phyloP scores from a whole-genome alignment of 495 filamentous ascomycete species.

The Aspergillus nidulans region DNA sequence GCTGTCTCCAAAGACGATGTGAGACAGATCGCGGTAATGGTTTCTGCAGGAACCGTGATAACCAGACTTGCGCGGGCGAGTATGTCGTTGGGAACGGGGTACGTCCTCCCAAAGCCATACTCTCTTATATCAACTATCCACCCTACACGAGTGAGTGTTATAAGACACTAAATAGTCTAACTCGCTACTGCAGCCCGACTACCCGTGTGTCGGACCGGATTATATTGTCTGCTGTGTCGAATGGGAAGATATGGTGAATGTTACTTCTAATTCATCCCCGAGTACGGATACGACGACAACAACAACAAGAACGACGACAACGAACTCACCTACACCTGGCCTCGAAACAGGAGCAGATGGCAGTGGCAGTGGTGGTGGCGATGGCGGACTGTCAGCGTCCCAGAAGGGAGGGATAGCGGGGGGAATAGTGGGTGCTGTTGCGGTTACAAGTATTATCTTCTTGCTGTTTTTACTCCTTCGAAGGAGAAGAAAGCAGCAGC shows the following conservation, averaged over 20 bases:
- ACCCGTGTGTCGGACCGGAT: slow-evolving; percentile 2
- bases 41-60: slow-evolving; percentile 2
- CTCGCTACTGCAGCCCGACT: neutral
- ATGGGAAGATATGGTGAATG: slow-evolving; percentile 2
- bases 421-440: slow-evolving; percentile 6
- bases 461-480: neutral
- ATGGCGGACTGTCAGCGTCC: neutral
- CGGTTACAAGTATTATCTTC: neutral
- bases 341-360: too few relatives aligned
- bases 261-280: neutral
- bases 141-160: neutral
- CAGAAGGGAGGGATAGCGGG: slow-evolving; percentile 10
- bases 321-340: neutral
- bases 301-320: neutral
- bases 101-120: too few relatives aligned
- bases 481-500: neutral
- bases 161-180: too few relatives aligned
- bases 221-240: slow-evolving; percentile 7
- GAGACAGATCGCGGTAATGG: neutral
- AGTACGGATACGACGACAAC: neutral
- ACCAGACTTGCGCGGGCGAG: slow-evolving; percentile 5
- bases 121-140: neutral
- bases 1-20: slow-evolving; percentile 3
- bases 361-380: too few relatives aligned
- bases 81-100: neutral